Conservation (phyloP, 225 moss, liverwort and hornwort species). For the Physcomitrellopsis africana region DNA sequence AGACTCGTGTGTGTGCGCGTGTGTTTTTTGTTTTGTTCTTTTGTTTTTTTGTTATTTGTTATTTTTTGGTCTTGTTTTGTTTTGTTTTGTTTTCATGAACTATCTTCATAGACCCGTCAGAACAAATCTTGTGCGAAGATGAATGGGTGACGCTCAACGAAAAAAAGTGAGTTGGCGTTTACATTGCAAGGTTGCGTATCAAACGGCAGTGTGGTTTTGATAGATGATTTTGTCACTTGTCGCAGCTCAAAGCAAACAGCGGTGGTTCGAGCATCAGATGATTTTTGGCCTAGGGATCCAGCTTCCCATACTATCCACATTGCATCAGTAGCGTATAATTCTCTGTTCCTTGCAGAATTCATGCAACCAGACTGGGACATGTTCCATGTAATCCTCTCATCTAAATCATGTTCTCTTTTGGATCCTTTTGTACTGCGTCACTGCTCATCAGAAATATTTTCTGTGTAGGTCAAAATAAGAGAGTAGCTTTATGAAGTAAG, state of each 20-base stretch:
- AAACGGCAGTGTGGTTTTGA: neutral
- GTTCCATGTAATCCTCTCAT: constrained; percentile 70
- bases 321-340: constrained; percentile 94
- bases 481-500: neutral
- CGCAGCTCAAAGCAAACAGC: constrained; percentile 90
- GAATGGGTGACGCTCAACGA: neutral
- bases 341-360: constrained; percentile 88
- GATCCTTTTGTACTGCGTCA: neutral
- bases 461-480: neutral
- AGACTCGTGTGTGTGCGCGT: neutral
- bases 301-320: constrained; percentile 98
- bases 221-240: neutral
- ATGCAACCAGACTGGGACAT: constrained; percentile 99
- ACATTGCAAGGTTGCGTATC: neutral
- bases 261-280: constrained; percentile 91
- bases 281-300: constrained; percentile 96
- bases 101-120: neutral
- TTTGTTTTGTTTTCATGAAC: neutral
- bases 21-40: too few species aligned
- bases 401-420: neutral
- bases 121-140: neutral
- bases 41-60: too few species aligned
- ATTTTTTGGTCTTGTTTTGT: too few species aligned
- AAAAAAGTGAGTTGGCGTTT: constrained; percentile 12
- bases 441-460: neutral